Evolutionary conservation across 352 stramenopile genomes (phyloP).

Genomic region (Phytophthora kernoviae): DNA sequence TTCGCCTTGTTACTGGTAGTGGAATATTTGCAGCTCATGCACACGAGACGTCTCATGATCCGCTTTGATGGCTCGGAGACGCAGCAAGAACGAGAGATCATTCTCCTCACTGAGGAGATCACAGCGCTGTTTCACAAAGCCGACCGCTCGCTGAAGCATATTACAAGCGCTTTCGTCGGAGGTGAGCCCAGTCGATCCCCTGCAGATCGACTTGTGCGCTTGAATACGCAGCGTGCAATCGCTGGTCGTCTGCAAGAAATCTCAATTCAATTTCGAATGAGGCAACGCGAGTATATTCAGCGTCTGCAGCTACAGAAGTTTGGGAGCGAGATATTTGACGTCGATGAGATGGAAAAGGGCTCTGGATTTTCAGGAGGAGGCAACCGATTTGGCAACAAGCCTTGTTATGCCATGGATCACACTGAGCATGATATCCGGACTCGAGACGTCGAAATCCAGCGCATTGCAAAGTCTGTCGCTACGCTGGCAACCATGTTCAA

Average conservation of each 20-base stretch:
- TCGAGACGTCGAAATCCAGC: slow-evolving; percentile 77
- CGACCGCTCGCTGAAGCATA: slow-evolving; percentile 70
- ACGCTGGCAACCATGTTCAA: slow-evolving; percentile 79
- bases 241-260: slow-evolving; percentile 65
- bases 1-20: slow-evolving; percentile 35
- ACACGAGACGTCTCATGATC: slow-evolving; percentile 82
- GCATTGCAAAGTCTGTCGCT: slow-evolving; percentile 72
- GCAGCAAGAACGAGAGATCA: slow-evolving; percentile 75
- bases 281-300: slow-evolving; percentile 76
- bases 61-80: slow-evolving; percentile 75
- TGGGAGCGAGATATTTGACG: slow-evolving; percentile 66
- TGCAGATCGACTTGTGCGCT: slow-evolving; percentile 59
- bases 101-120: slow-evolving; percentile 69
- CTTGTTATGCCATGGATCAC: slow-evolving; percentile 31
- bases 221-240: slow-evolving; percentile 75
- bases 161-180: slow-evolving; percentile 62
- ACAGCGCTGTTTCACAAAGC: slow-evolving; percentile 67
- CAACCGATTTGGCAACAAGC: slow-evolving; percentile 21
- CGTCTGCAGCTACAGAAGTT: slow-evolving; percentile 78
- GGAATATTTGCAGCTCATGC: slow-evolving; percentile 80
- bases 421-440: slow-evolving; percentile 56
- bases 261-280: slow-evolving; percentile 62
- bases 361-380: slow-evolving; percentile 4
- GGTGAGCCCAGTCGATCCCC: slow-evolving; percentile 48
- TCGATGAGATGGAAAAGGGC: slow-evolving; percentile 36